Conservation (phyloP, 1,139 yeast genomes). For the Nakaseomyces glabratus region DNA sequence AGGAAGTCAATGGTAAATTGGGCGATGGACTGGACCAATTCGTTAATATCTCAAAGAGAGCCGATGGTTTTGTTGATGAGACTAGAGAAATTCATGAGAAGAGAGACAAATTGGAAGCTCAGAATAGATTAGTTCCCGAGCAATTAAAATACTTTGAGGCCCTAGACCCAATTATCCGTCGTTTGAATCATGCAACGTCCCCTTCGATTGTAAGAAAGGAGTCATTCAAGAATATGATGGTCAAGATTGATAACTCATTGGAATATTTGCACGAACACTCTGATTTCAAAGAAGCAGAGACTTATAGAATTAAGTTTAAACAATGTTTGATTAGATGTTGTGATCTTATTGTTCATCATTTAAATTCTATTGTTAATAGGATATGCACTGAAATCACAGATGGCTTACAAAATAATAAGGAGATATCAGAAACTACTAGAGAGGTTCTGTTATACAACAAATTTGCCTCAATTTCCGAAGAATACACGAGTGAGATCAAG, state of each 20-base stretch:
- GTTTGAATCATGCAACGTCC: slow-evolving; percentile 50
- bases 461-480: slow-evolving; percentile 39
- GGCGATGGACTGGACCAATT: slow-evolving; percentile 15
- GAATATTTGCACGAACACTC: slow-evolving; percentile 40
- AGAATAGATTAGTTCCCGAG: slow-evolving; percentile 42
- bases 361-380: slow-evolving; percentile 45
- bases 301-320: slow-evolving; percentile 63
- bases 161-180: slow-evolving; percentile 59
- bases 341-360: slow-evolving; percentile 62
- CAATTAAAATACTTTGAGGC: slow-evolving; percentile 58
- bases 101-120: slow-evolving; percentile 38
- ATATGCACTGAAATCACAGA: slow-evolving; percentile 38
- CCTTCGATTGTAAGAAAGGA: slow-evolving; percentile 48
- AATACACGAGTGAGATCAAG: slow-evolving; percentile 38
- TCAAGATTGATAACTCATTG: slow-evolving; percentile 52
- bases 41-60: slow-evolving; percentile 14
- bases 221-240: slow-evolving; percentile 45
- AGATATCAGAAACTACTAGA: slow-evolving; percentile 31
- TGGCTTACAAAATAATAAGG: slow-evolving; percentile 20
- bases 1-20: slow-evolving; percentile 16
- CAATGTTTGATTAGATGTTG: slow-evolving; percentile 81
- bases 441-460: slow-evolving; percentile 57
- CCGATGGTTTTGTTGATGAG: slow-evolving; percentile 18
- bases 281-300: slow-evolving; percentile 59
- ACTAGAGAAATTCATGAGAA: slow-evolving; percentile 43